Base-by-base conservation (phyloP, 1,284 basidiomycete genomes). In the Cryptococcus sp. region DNA sequence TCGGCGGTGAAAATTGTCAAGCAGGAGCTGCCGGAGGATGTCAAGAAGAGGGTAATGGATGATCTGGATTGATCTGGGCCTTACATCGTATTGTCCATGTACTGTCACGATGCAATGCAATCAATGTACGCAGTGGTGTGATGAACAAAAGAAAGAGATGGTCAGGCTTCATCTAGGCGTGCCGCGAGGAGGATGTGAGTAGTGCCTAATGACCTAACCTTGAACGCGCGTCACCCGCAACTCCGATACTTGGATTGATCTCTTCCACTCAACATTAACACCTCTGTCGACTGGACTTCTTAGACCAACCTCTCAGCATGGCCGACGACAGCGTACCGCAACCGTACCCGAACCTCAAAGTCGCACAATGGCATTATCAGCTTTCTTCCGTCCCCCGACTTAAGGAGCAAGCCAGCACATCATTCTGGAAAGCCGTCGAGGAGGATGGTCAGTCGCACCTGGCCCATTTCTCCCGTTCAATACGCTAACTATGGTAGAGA, bases 271-370 rank as follows among this genome's bases (percentile, higher is more conserved):
- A n/a, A 31, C 28, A 31, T 31, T 31, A n/a, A n/a, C n/a, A n/a
- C n/a, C n/a, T n/a, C n/a, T n/a, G n/a, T n/a, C n/a, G n/a, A n/a
- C n/a, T n/a, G n/a, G n/a, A n/a, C n/a, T n/a, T n/a, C n/a, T n/a
- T n/a, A n/a, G n/a, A n/a, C n/a, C n/a, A n/a, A n/a, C n/a, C n/a
- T n/a, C n/a, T n/a, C 28, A 36, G 9, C 58, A 91, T 91, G 88
- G 80, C 86, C 45, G 87, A 91, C 74, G 89, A 93, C 59, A 63
- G 66, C 36, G 76, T 82, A 23, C 82, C 89, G 2, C 78, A 87
- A 26, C 87, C 88, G 0, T 86, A 87, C 57, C 91, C 91, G 12
- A 91, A 94, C 68, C 81, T 92, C 49, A 75, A 78, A 19, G 79
- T 92, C 21, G 79, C 88, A 1, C 86, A 91, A 63, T 80, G 84